These are phyloP conservation scores for Microstegium vimineum DNA, from an alignment of 176 grass and related monocot species.

Conservation along the genomic window DNA sequence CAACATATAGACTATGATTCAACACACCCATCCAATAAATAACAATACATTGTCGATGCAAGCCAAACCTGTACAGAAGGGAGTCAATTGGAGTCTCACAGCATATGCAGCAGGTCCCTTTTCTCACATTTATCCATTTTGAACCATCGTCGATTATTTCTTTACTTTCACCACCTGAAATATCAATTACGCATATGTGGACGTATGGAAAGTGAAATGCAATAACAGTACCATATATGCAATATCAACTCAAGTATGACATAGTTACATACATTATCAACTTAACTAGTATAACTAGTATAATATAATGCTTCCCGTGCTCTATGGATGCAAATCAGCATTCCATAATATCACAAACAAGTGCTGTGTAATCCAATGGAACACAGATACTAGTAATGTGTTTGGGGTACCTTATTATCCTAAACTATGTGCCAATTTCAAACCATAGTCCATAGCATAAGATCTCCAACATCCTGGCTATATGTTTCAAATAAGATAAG, in stretches of 20 bases:
- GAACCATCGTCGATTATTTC: slow-evolving; percentile 70
- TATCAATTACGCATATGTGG: neutral
- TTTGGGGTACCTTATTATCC: neutral
- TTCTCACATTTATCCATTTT: slow-evolving; percentile 86
- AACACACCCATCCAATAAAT: neutral
- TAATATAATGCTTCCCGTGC: neutral
- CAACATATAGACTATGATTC: neutral
- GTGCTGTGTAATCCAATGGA: neutral
- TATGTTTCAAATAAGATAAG: neutral
- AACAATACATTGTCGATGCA: neutral
- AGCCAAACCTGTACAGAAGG: slow-evolving; percentile 81
- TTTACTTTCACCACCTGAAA: slow-evolving; percentile 55
- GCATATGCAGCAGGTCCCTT: slow-evolving; percentile 88
- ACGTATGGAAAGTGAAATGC: neutral
- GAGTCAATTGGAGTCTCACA: slow-evolving; percentile 85
- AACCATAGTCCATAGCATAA: neutral
- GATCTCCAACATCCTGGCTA: neutral
- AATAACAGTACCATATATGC: neutral
- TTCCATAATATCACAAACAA: neutral
- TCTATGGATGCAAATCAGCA: neutral
- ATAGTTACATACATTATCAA: neutral
- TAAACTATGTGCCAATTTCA: neutral
- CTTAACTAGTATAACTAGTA: neutral
- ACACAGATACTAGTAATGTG: neutral
- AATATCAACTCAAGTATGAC: neutral